Percentiles rank a stretch among this genome's conserved stretches.
phyloP scores from a whole-genome alignment of 768 basidiomycete species.

The Multifurca ochricompacta region DNA sequence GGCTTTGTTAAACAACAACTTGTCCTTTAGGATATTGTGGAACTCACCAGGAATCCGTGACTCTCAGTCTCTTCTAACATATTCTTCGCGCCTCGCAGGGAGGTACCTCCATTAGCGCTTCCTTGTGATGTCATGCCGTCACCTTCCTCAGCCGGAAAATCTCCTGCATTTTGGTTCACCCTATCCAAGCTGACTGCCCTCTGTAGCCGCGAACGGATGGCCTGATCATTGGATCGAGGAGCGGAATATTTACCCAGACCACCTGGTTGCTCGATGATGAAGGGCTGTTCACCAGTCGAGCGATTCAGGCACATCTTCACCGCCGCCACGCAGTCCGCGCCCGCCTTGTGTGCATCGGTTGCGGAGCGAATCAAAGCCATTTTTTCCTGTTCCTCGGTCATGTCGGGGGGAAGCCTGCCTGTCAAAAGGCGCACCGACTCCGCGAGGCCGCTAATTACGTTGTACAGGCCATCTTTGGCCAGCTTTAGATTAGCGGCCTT shows the following conservation, averaged over 20 bases:
- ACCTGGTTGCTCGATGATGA: slow-evolving; percentile 56
- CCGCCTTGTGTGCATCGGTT: slow-evolving; percentile 79
- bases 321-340: slow-evolving; percentile 79
- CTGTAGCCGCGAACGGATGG: slow-evolving; percentile 26
- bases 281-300: slow-evolving; percentile 51
- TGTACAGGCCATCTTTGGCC: slow-evolving; percentile 77
- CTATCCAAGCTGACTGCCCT: slow-evolving; percentile 31
- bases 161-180: background rate
- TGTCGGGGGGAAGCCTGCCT: slow-evolving; percentile 33
- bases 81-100: background rate
- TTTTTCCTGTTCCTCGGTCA: slow-evolving; percentile 80
- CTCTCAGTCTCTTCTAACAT: background rate
- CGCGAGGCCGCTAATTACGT: slow-evolving; percentile 77
- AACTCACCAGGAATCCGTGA: slow-evolving; percentile 6
- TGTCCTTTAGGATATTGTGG: background rate
- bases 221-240: slow-evolving; percentile 38
- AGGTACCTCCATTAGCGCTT: background rate
- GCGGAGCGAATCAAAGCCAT: slow-evolving; percentile 71
- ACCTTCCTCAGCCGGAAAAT: slow-evolving; percentile 1
- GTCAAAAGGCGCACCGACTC: slow-evolving; percentile 81
- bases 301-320: slow-evolving; percentile 77
- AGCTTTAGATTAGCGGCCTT: slow-evolving; percentile 57
- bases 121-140: background rate
- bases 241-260: slow-evolving; percentile 38
- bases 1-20: background rate